phyloP scores from a whole-genome alignment of 768 basidiomycete species.

The Rhodotorula taiwanensis region DNA sequence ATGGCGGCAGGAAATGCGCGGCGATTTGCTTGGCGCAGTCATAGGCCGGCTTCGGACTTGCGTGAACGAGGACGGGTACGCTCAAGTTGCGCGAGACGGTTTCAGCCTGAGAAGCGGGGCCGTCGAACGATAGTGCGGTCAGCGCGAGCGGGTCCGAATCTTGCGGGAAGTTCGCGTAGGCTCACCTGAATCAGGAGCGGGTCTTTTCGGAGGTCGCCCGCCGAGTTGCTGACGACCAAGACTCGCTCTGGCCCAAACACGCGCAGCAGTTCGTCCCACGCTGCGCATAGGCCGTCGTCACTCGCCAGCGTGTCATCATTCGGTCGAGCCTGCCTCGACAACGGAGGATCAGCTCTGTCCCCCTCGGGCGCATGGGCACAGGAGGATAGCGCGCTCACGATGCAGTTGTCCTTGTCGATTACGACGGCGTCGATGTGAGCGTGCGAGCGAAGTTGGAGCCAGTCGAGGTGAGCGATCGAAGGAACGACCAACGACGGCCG shows the following conservation, averaged over 20 bases:
- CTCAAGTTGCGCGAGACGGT: constrained; percentile 68
- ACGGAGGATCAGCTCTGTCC: not conserved
- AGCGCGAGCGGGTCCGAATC: too few relatives aligned
- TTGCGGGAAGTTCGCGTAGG: too few relatives aligned
- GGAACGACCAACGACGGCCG: constrained; percentile 8
- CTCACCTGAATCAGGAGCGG: constrained; percentile 72
- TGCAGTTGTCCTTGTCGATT: constrained; percentile 96
- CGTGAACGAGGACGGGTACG: constrained; percentile 75
- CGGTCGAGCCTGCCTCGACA: constrained; percentile 62
- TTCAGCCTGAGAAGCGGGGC: too few relatives aligned
- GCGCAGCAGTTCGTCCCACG: constrained; percentile 66
- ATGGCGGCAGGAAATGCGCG: constrained; percentile 56
- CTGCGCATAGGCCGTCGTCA: constrained; percentile 57
- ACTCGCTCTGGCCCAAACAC: constrained; percentile 73
- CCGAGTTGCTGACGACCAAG: constrained; percentile 89
- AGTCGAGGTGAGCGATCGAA: constrained; percentile 70
- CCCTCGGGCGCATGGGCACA: too few relatives aligned
- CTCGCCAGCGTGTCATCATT: constrained; percentile 68
- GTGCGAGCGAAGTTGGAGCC: constrained; percentile 59
- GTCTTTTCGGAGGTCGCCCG: constrained; percentile 59
- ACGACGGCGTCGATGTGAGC: constrained; percentile 78
- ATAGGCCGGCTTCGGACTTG: constrained; percentile 68
- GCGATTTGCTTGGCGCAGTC: constrained; percentile 66
- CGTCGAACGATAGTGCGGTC: too few relatives aligned
- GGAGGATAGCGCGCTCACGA: constrained; percentile 52